These are phyloP conservation scores for Pseudophaeomoniella oleicola DNA, from an alignment of 2,329 filamentous ascomycete genomes.

Conservation along the genomic window DNA sequence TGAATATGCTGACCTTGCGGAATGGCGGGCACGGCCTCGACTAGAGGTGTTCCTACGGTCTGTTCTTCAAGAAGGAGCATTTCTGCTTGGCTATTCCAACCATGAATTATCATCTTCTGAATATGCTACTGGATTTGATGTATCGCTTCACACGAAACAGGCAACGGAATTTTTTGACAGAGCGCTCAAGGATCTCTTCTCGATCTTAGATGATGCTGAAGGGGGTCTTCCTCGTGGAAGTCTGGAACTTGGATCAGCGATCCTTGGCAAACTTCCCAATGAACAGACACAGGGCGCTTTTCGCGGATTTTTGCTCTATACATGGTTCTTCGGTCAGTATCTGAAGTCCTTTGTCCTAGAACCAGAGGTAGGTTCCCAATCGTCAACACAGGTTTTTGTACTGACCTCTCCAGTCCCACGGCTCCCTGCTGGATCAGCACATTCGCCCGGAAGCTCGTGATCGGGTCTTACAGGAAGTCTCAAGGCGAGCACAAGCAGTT, in stretches of 20 bases:
- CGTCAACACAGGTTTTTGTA: constrained; percentile 5
- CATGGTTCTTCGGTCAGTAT: constrained; percentile 86
- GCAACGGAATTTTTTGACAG: constrained; percentile 80
- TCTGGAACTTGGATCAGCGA: constrained; percentile 69
- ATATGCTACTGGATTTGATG: constrained; percentile 50
- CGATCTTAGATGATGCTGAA: constrained; percentile 69
- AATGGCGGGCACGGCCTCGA: constrained; percentile 79
- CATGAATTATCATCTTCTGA: constrained; percentile 54
- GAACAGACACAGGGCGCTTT: constrained; percentile 58
- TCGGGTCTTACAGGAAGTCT: constrained; percentile 58
- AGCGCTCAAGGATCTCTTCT: constrained; percentile 68
- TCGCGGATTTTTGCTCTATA: constrained; percentile 69
- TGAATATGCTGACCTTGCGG: constrained; percentile 70
- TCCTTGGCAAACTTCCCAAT: constrained; percentile 59
- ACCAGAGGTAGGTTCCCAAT: constrained; percentile 51
- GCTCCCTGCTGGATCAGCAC: constrained; percentile 71
- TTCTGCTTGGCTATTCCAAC: constrained; percentile 73
- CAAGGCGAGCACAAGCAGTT: constrained; percentile 62
- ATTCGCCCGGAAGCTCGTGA: constrained; percentile 83
- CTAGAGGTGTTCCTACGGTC: constrained; percentile 94
- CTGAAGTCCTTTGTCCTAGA: constrained; percentile 71
- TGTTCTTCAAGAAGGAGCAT: constrained; percentile 81
- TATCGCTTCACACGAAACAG: constrained; percentile 62
- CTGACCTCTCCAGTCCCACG: constrained; percentile 35
- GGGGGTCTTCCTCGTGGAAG: constrained; percentile 79